phyloP scores from a whole-genome alignment of 148 eudicot genomes.

The Camellia japonica region DNA sequence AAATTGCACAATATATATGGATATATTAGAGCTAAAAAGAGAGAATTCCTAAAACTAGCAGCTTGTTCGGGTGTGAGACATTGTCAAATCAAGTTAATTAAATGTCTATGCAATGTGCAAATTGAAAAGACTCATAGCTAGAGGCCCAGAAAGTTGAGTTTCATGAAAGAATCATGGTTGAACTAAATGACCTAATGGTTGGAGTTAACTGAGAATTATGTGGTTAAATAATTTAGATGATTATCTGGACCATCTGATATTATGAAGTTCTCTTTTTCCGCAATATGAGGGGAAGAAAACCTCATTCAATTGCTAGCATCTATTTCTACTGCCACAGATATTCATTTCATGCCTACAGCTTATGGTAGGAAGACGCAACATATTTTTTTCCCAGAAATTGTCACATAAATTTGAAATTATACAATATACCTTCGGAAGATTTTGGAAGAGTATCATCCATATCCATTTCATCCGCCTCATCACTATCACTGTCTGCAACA shows the following conservation, averaged over 20 bases:
- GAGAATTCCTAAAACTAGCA: not conserved
- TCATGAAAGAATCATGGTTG: not conserved
- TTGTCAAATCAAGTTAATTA: not conserved
- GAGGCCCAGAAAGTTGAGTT: not conserved
- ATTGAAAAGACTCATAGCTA: not conserved
- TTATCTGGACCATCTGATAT: not conserved
- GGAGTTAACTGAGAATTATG: not conserved
- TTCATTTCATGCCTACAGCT: not conserved
- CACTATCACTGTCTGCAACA: constrained; percentile 38
- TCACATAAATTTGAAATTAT: not conserved
- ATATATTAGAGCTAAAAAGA: not conserved
- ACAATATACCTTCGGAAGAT: constrained; percentile 38
- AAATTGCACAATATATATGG: not conserved
- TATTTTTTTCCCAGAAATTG: not conserved
- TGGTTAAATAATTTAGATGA: not conserved
- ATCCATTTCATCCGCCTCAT: constrained; percentile 46
- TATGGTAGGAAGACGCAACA: not conserved
- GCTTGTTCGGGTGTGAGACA: not conserved
- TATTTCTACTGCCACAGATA: not conserved
- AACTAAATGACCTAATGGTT: not conserved
- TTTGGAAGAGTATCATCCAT: constrained; percentile 41
- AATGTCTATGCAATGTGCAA: too few species aligned
- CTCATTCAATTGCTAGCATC: not conserved
- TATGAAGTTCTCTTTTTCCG: not conserved
- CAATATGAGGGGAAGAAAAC: not conserved